Percentiles rank a stretch among this genome's conserved stretches.
These are phyloP conservation scores for Blastobotrys capitulatus DNA, from an alignment of 1,139 yeast species.

Conservation along the genomic window DNA sequence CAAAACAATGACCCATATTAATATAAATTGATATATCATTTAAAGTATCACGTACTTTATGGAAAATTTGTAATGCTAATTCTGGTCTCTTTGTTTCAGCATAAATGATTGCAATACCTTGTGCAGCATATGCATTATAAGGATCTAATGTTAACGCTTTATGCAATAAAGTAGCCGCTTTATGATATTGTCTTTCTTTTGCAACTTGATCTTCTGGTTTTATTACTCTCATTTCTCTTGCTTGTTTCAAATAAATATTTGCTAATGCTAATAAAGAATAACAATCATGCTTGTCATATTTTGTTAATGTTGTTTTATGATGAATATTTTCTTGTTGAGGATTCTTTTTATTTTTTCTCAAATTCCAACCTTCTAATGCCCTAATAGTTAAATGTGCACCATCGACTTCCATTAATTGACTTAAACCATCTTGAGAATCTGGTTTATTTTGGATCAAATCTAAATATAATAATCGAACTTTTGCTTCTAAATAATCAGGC, in stretches of 20 bases:
- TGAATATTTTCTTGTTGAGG: slow-evolving; percentile 48
- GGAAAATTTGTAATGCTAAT: slow-evolving; percentile 77
- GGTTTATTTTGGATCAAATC: slow-evolving; percentile 36
- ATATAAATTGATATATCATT: slow-evolving; percentile 77
- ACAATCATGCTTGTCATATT: slow-evolving; percentile 73
- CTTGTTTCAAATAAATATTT: slow-evolving; percentile 76
- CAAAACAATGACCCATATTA: slow-evolving; percentile 82
- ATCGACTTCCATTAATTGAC: slow-evolving; percentile 47
- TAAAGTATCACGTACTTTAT: slow-evolving; percentile 86
- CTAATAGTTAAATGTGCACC: slow-evolving; percentile 73
- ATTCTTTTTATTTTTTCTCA: slow-evolving; percentile 43
- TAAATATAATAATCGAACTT: slow-evolving; percentile 61
- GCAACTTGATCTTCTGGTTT: slow-evolving; percentile 55
- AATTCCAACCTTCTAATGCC: slow-evolving; percentile 89
- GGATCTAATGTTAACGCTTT: slow-evolving; percentile 84
- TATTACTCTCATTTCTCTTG: slow-evolving; percentile 62
- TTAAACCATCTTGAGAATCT: slow-evolving; percentile 45
- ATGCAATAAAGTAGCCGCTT: slow-evolving; percentile 86
- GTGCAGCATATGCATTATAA: slow-evolving; percentile 91
- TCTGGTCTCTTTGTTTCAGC: slow-evolving; percentile 79
- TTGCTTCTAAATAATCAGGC: slow-evolving; percentile 75
- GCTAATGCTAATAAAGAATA: slow-evolving; percentile 90
- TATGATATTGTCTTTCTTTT: slow-evolving; percentile 68
- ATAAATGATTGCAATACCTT: slow-evolving; percentile 90
- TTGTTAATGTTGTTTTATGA: slow-evolving; percentile 77